Conservation (phyloP, 495 filamentous ascomycete species). For the Neurospora sp. region DNA sequence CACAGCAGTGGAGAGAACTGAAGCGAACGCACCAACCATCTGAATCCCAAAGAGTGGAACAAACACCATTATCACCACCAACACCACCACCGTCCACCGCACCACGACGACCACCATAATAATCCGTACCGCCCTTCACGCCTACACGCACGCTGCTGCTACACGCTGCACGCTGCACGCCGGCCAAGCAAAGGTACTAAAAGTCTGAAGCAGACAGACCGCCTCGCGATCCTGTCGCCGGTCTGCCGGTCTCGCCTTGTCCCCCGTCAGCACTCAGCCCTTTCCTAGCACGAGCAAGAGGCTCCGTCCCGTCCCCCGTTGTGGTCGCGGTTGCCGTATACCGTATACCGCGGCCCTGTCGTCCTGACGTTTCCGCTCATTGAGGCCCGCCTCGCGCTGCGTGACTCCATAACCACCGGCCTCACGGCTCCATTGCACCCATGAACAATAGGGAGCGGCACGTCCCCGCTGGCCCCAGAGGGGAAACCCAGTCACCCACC, state of each 20-base stretch:
- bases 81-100: background rate
- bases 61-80: slow-evolving; percentile 3
- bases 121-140: background rate
- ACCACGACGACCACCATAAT: background rate
- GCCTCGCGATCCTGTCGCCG: background rate
- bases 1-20: background rate
- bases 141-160: background rate
- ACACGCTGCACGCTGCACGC: background rate
- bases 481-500: slow-evolving; percentile 41
- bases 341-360: background rate
- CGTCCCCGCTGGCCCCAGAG: slow-evolving; percentile 45
- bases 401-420: slow-evolving; percentile 9
- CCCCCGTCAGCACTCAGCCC: slow-evolving; percentile 5
- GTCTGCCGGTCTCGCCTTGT: background rate
- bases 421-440: slow-evolving; percentile 17
- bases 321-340: background rate
- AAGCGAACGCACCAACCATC: background rate
- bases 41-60: background rate
- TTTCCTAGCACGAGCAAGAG: background rate
- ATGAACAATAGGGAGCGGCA: slow-evolving; percentile 45
- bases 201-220: background rate
- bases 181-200: background rate
- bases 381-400: slow-evolving; percentile 8
- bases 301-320: background rate
- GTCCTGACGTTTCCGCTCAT: slow-evolving; percentile 1